Evolutionary conservation across 805 yeast genomes (phyloP), one percentile per base, ranked within the genome.

Genomic region (Blastobotrys chiropterorum): DNA sequence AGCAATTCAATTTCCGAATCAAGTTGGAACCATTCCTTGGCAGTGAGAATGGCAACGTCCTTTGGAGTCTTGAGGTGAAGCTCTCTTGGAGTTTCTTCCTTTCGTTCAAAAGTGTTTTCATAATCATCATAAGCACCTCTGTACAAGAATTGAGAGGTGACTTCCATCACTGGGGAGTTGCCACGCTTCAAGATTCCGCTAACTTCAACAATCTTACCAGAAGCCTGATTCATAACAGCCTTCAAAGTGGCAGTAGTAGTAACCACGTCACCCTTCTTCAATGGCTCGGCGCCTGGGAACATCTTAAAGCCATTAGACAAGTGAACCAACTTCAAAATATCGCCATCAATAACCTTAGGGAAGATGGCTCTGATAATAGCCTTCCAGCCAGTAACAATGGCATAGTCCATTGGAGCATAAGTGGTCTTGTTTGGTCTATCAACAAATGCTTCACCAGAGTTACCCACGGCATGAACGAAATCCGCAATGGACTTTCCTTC

Each of bases 351-450:
- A 57, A 84, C 82, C 67, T 81, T 81, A 51, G 99, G 99, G 94
- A 94, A 94, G 62, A 94, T 87, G n/a, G 97, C 90, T 76, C 86
- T 89, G 75, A 94, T 92, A 67, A 94, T 92, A 48, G 97, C 95
- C 74, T 85, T 86, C 99, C 99, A 94, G 45, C 99, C 98, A 62
- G 90, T 81, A 53, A 94, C 97, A 69, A 94, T 94, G 47, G 99
- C 98, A 67, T 90, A 94, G 76, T 94, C 99, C 98, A 94, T 92
- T 65, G 99, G 99, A 47, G 98, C 99, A 62, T 82, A 76, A 54
- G 88, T 83, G 11, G 56, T 60, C 57, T 79, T 80, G 58, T 90
- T 94, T 48, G 87, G 80, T 75, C 96, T 83, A 53, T 85, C 79
- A 61, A 90, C 96, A 63, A 90, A 94, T 56, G 95, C 96, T 74